Evolutionary conservation across 805 yeast genomes (phyloP).

Genomic region (Ogataea saltuana): DNA sequence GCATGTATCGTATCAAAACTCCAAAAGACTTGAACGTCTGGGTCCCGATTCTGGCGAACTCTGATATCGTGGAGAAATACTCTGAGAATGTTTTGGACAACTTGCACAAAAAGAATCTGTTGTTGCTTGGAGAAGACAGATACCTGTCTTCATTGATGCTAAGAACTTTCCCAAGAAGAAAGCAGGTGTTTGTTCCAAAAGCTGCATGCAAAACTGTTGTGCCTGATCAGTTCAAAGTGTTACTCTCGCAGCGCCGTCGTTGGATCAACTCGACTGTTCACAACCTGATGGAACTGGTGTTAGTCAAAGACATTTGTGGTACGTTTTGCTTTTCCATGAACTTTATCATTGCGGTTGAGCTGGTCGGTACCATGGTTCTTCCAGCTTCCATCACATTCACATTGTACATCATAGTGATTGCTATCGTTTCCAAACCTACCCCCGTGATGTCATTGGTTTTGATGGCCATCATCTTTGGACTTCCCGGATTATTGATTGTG

Average conservation of each 20-base stretch:
- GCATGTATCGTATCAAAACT: conserved; percentile 86
- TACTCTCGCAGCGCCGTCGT: conserved; percentile 90
- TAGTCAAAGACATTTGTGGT: conserved; percentile 88
- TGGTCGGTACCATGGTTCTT: conserved; percentile 82
- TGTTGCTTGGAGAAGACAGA: conserved; percentile 89
- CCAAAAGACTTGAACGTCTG: conserved; percentile 83
- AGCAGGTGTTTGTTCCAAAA: conserved; percentile 81
- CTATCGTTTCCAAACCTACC: conserved; percentile 72
- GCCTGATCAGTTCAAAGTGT: conserved; percentile 77
- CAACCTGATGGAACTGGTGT: conserved; percentile 81
- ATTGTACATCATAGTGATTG: conserved; percentile 68
- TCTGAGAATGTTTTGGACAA: conserved; percentile 84
- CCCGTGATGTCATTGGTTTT: conserved; percentile 76
- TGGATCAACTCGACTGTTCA: conserved; percentile 97
- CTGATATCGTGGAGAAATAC: conserved; percentile 90
- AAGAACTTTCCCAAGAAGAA: conserved; percentile 84
- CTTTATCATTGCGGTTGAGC: conserved; percentile 79
- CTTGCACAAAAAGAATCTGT: conserved; percentile 80
- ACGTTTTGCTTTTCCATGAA: conserved; percentile 95
- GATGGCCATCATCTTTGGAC: conserved; percentile 76
- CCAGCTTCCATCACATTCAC: conserved; percentile 89
- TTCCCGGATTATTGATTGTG: conserved; percentile 80
- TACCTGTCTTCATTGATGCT: conserved; percentile 83
- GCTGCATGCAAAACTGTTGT: conserved; percentile 92
- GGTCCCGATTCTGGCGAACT: conserved; percentile 92